Percentiles rank a stretch among this genome's conserved stretches.
These are phyloP conservation scores for Dalbergia cochinchinensis DNA, from an alignment of 306 rosid species.

Conservation along the genomic window DNA sequence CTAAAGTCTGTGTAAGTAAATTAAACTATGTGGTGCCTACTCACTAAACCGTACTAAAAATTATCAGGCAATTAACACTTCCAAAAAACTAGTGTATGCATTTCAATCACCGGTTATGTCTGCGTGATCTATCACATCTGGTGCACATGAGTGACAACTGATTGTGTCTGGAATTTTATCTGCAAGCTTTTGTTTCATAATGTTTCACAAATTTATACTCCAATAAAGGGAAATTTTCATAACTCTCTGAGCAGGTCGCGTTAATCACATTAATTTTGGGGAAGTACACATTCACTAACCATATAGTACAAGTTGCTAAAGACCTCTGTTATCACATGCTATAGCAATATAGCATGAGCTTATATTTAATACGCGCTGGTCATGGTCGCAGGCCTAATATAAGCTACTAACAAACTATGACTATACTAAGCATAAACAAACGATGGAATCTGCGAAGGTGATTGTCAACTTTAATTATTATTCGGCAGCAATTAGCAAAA, in stretches of 20 bases:
- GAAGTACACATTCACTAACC: background rate
- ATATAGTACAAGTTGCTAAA: background rate
- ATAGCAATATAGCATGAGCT: background rate
- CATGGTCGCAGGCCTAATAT: conserved; percentile 7
- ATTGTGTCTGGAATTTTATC: background rate
- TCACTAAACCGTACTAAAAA: background rate
- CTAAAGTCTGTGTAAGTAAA: no score
- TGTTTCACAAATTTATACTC: background rate
- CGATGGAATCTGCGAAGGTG: background rate
- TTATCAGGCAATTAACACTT: background rate
- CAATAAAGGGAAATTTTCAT: background rate
- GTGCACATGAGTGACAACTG: background rate
- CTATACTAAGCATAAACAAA: background rate
- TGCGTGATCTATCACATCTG: background rate
- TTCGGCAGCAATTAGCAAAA: conserved; percentile 27
- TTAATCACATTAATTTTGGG: background rate
- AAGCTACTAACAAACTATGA: background rate
- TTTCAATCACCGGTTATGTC: background rate
- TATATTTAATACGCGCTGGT: background rate
- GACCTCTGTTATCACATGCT: conserved; percentile 21
- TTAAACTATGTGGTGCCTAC: no score
- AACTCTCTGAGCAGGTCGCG: background rate
- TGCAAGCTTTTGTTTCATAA: background rate
- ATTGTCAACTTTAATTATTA: background rate
- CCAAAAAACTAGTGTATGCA: background rate